phyloP scores from a whole-genome alignment of 2,329 filamentous ascomycete genomes.

The Pseudogymnoascus sp. region DNA sequence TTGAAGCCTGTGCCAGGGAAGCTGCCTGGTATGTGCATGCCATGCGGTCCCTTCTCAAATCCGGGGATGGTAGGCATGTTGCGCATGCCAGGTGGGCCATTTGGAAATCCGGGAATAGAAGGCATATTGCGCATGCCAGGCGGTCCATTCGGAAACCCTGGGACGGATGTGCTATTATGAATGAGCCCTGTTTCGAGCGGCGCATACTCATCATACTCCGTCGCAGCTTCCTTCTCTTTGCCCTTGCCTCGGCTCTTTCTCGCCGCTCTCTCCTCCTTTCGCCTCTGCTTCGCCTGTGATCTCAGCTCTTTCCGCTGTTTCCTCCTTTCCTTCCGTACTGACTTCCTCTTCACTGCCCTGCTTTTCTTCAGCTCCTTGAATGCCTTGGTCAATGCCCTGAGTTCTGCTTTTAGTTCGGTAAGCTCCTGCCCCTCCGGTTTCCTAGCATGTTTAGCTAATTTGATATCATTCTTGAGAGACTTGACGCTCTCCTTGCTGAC shows the following conservation, averaged over 20 bases:
- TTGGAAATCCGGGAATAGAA: background rate
- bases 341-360: constrained; percentile 28
- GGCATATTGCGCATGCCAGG: background rate
- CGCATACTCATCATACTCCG: background rate
- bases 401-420: constrained; percentile 34
- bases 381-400: constrained; percentile 36
- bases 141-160: background rate
- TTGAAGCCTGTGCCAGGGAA: background rate
- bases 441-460: constrained; percentile 28
- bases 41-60: background rate
- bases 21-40: background rate
- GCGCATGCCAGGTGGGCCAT: background rate
- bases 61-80: background rate
- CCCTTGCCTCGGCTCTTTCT: constrained; percentile 24
- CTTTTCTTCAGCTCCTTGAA: constrained; percentile 36
- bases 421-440: constrained; percentile 24
- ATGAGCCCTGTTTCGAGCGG: background rate
- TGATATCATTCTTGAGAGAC: constrained; percentile 36
- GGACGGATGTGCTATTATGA: background rate
- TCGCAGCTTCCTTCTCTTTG: constrained; percentile 27
- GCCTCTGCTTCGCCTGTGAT: constrained; percentile 13
- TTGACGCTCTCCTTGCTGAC: constrained; percentile 40
- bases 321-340: constrained; percentile 16
- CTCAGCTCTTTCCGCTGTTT: constrained; percentile 8
- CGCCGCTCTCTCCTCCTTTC: constrained; percentile 16